Evolutionary conservation across 176 grass and related monocot genomes (phyloP).

Genomic region (Oryza glumipatula): DNA sequence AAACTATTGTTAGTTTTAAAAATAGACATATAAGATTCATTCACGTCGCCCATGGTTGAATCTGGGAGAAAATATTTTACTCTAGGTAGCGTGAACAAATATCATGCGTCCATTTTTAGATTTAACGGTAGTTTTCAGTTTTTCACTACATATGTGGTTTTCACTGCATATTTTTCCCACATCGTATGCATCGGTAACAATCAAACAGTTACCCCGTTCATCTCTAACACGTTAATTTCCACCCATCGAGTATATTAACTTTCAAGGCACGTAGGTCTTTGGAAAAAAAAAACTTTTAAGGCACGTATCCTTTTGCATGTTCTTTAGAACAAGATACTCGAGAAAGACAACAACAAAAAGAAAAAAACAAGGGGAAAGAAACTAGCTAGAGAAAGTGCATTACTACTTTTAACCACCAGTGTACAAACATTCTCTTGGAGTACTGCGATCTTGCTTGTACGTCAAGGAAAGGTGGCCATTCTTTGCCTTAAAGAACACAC

Average conservation of each 20-base stretch:
- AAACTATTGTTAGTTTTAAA: too few relatives aligned
- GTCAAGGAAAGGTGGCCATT: conserved; percentile 28
- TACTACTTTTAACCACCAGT: background rate
- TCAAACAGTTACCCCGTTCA: too few relatives aligned
- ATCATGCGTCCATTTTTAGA: too few relatives aligned
- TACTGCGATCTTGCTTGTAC: conserved; percentile 43
- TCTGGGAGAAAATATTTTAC: too few relatives aligned
- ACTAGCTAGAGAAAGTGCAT: conserved; percentile 3
- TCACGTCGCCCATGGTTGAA: too few relatives aligned
- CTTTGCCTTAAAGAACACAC: conserved; percentile 26
- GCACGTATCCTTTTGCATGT: background rate
- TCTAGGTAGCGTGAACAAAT: too few relatives aligned
- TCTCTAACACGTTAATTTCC: background rate
- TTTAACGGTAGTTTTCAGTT: too few relatives aligned
- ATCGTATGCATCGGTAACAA: too few relatives aligned
- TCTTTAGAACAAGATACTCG: background rate
- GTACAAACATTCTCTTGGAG: conserved; percentile 5
- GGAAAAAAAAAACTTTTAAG: background rate
- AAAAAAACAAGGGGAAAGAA: background rate
- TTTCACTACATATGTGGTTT: too few relatives aligned
- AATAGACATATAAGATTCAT: too few relatives aligned
- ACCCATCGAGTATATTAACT: background rate
- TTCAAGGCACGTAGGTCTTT: too few relatives aligned
- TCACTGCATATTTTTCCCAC: too few relatives aligned
- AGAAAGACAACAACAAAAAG: background rate